Base-by-base conservation (phyloP, 225 moss, liverwort and hornwort species). In the Sphagnum contortum region DNA sequence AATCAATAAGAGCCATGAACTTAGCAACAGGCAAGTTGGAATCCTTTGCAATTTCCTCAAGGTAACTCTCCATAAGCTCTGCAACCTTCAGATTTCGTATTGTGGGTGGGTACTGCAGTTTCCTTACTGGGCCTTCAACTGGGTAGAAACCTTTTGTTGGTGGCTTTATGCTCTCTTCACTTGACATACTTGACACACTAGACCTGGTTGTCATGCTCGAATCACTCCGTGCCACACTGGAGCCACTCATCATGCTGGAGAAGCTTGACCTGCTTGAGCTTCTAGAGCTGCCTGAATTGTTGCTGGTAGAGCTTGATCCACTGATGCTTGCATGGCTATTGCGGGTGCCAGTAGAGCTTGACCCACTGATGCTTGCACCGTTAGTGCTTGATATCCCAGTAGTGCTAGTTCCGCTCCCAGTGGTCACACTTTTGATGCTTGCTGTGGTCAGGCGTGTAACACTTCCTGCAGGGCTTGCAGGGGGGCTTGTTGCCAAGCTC, bases 41-140 rank as follows among this genome's bases (percentile, higher is more conserved):
- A 66, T 96, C 92, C 48, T 83, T 73, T 67, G 92, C 92, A 12
- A 96, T 90, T 76, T 96, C 95, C 53, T 82, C 90, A 52, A 96
- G 76, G 70, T 92, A 96, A 48, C 81, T 87, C 64, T 96, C 92
- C 62, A 96, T 80, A 51, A 92, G 80, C 74, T 90, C 92, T 57
- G 92, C 95, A 4, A 92, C 95, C 68, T 88, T 92, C 73, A 80
- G 81, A 71, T 83, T 88, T 48, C 79, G 77, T 50, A 80, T 60
- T 66, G 62, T 76, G 8, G 83, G 77, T 8, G 79, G 76, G 59
- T 77, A 74, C 46, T 72, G 70, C 9, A 75, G 76, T 45, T 80
- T 80, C 50, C 61, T 69, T 49, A 60, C 47, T 59, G 73, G 77
- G 61, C 60, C 79, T 72, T 68, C 78, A 63, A 78, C 29, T 29